A percentile compares a stretch with the other conserved stretches of the same genome.
phyloP scores from a whole-genome alignment of 2,329 filamentous ascomycete genomes.

The Cephalotrichum gorgonifer region DNA sequence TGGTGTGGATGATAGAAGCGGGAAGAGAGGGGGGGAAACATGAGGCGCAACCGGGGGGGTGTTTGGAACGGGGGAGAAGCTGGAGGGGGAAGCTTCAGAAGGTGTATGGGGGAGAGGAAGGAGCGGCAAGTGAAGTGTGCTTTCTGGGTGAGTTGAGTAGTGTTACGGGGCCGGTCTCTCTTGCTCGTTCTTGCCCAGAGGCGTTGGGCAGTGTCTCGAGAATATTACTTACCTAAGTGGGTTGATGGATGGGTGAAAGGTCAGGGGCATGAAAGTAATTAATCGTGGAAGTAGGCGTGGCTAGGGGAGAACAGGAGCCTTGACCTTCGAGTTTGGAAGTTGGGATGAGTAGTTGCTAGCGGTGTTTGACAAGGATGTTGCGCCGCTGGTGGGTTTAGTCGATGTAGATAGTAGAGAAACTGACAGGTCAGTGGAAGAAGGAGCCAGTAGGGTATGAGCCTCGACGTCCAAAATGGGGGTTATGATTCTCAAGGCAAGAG shows the following conservation, averaged over 20 bases:
- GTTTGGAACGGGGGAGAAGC: neutral
- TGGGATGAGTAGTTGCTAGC: neutral
- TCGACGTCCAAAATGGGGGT: no score
- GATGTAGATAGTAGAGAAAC: neutral
- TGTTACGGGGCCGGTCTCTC: no score
- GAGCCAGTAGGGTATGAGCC: neutral
- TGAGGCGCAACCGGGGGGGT: neutral
- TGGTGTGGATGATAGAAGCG: neutral
- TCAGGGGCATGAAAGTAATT: neutral
- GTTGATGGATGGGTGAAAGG: neutral
- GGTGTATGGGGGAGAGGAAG: neutral
- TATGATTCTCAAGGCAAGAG: no score
- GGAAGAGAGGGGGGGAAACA: neutral
- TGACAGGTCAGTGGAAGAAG: neutral
- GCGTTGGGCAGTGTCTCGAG: neutral
- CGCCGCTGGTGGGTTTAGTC: neutral
- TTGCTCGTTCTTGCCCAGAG: neutral
- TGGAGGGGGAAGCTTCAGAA: no score
- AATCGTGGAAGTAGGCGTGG: neutral
- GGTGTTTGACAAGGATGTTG: neutral
- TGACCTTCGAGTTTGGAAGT: neutral
- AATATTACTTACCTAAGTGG: neutral
- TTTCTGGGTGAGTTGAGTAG: neutral
- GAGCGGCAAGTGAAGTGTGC: neutral
- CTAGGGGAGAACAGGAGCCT: no score